Percentiles rank a stretch among this genome's conserved stretches.
These are phyloP conservation scores for Mucor lusitanicus DNA, from an alignment of 371 early-diverging fungal species.

Conservation along the genomic window DNA sequence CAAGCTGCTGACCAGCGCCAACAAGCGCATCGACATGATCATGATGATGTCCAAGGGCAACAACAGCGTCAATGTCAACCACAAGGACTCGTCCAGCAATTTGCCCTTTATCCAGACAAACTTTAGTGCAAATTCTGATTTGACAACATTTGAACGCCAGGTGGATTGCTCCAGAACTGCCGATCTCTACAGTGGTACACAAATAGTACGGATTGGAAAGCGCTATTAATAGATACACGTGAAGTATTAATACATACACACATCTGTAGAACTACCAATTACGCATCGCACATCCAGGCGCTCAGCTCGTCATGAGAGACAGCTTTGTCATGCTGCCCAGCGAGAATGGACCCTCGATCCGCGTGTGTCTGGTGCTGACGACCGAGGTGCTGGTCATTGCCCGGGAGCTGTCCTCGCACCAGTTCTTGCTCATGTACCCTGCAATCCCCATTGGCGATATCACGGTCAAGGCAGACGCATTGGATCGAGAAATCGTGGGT, in stretches of 20 bases:
- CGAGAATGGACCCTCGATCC: slow-evolving; percentile 11
- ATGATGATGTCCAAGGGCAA: slow-evolving; percentile 14
- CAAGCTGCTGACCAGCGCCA: slow-evolving; percentile 35
- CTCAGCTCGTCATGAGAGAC: slow-evolving; percentile 24
- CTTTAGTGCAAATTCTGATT: slow-evolving; percentile 1
- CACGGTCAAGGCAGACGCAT: slow-evolving; percentile 13
- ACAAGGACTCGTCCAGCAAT: no score
- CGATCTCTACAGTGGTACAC: slow-evolving; percentile 29
- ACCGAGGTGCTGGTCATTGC: slow-evolving; percentile 24
- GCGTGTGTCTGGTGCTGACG: slow-evolving; percentile 24
- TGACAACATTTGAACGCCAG: slow-evolving; percentile 20
- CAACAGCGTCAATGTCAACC: background rate
- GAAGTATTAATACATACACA: slow-evolving; percentile 1
- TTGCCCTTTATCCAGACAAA: slow-evolving; percentile 18
- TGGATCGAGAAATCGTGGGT: slow-evolving; percentile 26
- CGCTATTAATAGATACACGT: slow-evolving; percentile 10
- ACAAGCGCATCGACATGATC: slow-evolving; percentile 40
- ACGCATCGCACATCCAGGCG: slow-evolving; percentile 7
- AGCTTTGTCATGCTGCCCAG: slow-evolving; percentile 23
- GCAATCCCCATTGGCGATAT: slow-evolving; percentile 23
- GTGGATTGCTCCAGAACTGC: slow-evolving; percentile 33
- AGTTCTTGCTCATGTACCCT: slow-evolving; percentile 24
- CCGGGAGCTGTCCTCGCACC: slow-evolving; percentile 7
- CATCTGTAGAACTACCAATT: slow-evolving; percentile 27
- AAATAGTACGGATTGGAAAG: slow-evolving; percentile 19